Evolutionary conservation across 2,329 filamentous ascomycete genomes (phyloP), one percentile per base, ranked within the genome.

Genomic region (Trichoderma sp.): DNA sequence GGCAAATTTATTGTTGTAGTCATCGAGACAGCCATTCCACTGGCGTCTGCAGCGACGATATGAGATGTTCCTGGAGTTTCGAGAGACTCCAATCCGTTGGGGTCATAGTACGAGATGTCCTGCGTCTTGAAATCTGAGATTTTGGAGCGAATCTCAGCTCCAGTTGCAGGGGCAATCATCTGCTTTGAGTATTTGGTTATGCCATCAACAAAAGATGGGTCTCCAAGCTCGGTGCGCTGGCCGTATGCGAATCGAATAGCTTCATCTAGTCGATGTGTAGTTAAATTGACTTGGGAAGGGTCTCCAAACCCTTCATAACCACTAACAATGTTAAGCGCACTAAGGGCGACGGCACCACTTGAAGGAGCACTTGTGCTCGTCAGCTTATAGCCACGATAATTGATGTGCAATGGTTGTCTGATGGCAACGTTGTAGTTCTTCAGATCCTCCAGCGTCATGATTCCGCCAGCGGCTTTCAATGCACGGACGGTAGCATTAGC

Each of bases 161-260:
- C 90, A 0, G 82, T 81, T 1, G 83, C 80, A 5, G 84, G 83
- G n/a, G 93, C 82, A 77, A 95, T 89, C 72, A 89, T 84, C 1
- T 84, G 73, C 70, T 90, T 81, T 71, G 91, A 92, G 64, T 86
- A 85, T 15, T 85, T 80, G 52, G 91, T 80, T 12, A 90, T 84
- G 0, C 84, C 80, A 0, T 78, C 73, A 7, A 94, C 86, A 72
- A 91, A 96, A 0, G 80, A 81, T 0, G 93, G 93, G 71, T 97
- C 93, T 1, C 92, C 93, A 0, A 97, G 84, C 35, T 91, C 81
- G 1, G 87, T 84, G 60, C 92, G 87, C 82, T 90, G 80, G 2
- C 90, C 93, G 72, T 96, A 97, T 0, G 89, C 92, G 74, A 94
- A 97, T 8, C 91, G 84, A 69, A 96, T 90, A 1, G 92, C 90